These are phyloP conservation scores for Debaryomyces singareniensis DNA, from an alignment of 1,139 yeast genomes.

Conservation along the genomic window DNA sequence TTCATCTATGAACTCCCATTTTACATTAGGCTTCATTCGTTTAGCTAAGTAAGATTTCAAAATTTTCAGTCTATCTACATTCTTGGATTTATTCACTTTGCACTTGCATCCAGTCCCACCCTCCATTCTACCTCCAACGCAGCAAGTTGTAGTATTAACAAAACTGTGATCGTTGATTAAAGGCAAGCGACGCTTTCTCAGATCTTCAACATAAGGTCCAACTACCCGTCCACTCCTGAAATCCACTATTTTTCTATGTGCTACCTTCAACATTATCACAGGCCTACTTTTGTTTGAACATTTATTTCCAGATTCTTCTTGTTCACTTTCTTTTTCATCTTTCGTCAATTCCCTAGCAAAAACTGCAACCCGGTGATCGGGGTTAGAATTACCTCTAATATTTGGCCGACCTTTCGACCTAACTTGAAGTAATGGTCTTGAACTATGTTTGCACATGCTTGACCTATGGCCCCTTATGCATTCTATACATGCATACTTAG, in stretches of 20 bases:
- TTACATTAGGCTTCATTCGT: slow-evolving; percentile 10
- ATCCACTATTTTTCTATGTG: slow-evolving; percentile 47
- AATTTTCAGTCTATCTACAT: slow-evolving; percentile 29
- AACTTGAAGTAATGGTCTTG: slow-evolving; percentile 78
- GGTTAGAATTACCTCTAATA: slow-evolving; percentile 39
- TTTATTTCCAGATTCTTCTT: slow-evolving; percentile 2
- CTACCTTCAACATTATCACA: slow-evolving; percentile 39
- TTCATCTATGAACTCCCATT: slow-evolving; percentile 6
- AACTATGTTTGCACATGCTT: slow-evolving; percentile 75
- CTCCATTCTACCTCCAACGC: slow-evolving; percentile 19
- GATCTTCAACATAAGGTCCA: slow-evolving; percentile 31
- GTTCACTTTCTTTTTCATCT: slow-evolving; percentile 5
- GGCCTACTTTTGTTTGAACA: slow-evolving; percentile 16
- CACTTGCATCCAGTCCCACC: slow-evolving; percentile 24
- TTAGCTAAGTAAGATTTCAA: slow-evolving; percentile 29
- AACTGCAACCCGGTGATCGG: slow-evolving; percentile 52
- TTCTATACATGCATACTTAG: slow-evolving; percentile 82
- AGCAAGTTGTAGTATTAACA: slow-evolving; percentile 29
- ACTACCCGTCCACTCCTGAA: slow-evolving; percentile 38
- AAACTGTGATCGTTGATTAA: slow-evolving; percentile 28
- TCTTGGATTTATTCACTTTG: slow-evolving; percentile 20
- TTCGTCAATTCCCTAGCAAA: slow-evolving; percentile 40
- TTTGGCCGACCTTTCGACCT: slow-evolving; percentile 82
- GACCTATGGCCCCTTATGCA: slow-evolving; percentile 94
- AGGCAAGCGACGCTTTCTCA: slow-evolving; percentile 16